phyloP scores from a whole-genome alignment of 2,329 filamentous ascomycete genomes.

The Zymoseptoria brevis region DNA sequence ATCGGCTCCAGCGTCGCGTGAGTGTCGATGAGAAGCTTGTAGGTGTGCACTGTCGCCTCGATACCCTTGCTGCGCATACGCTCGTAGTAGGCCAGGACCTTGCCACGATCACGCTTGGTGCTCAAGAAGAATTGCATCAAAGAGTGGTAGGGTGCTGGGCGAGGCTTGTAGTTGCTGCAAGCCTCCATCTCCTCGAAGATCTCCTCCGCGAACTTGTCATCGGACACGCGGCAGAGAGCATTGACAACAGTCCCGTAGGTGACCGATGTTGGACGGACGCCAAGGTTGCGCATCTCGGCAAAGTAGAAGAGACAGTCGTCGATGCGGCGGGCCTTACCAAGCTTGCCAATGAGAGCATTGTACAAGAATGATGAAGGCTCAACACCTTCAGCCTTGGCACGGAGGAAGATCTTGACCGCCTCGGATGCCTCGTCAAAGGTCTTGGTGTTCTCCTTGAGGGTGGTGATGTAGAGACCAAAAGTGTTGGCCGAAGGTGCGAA shows the following conservation, averaged over 20 bases:
- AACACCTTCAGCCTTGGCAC: slow-evolving; percentile 85
- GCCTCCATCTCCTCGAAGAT: slow-evolving; percentile 99
- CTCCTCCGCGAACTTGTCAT: slow-evolving; percentile 95
- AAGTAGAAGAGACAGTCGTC: slow-evolving; percentile 98
- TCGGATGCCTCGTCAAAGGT: slow-evolving; percentile 97
- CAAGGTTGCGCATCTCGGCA: slow-evolving; percentile 86
- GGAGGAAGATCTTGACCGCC: slow-evolving; percentile 93
- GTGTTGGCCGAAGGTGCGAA: slow-evolving; percentile 92
- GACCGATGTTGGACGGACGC: slow-evolving; percentile 91
- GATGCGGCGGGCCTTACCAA: slow-evolving; percentile 94
- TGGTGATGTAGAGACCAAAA: slow-evolving; percentile 98
- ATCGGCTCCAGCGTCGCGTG: slow-evolving; percentile 89
- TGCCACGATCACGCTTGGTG: slow-evolving; percentile 89
- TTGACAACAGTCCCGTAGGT: slow-evolving; percentile 99
- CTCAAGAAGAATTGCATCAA: slow-evolving; percentile 99
- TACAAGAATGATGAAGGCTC: slow-evolving; percentile 95
- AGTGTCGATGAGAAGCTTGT: slow-evolving; percentile 93
- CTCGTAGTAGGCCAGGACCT: slow-evolving; percentile 90
- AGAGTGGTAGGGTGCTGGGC: slow-evolving; percentile 95
- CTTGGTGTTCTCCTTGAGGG: slow-evolving; percentile 91
- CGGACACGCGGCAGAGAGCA: slow-evolving; percentile 89
- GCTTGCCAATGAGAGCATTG: slow-evolving; percentile 95
- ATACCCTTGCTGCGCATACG: slow-evolving; percentile 86
- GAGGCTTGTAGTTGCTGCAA: slow-evolving; percentile 97
- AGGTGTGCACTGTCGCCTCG: slow-evolving; percentile 87